Percentiles rank a stretch among this genome's conserved stretches.
phyloP scores from a whole-genome alignment of 345 rosid species.

The Syzygium aromaticum region DNA sequence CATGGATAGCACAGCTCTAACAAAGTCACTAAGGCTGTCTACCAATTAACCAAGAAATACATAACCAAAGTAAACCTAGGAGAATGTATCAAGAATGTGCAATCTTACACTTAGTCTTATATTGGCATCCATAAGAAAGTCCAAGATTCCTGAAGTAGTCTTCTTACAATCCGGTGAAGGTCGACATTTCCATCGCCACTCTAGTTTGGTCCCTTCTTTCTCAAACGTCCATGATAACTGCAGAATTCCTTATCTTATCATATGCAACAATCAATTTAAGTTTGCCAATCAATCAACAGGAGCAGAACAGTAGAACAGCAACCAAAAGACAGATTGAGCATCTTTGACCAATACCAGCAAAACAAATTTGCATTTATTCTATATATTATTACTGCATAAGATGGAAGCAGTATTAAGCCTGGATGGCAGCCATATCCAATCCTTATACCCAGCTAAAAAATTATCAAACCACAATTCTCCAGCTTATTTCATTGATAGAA shows the following conservation, averaged over 20 bases:
- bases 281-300: not conserved
- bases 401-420: not conserved
- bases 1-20: not conserved
- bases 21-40: not conserved
- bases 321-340: not conserved
- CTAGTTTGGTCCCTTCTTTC: slow-evolving; percentile 78
- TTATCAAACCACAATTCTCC: not conserved
- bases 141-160: slow-evolving; percentile 52
- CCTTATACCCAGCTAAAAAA: not conserved
- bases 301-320: not conserved
- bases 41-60: not conserved
- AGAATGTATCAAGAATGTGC: not conserved
- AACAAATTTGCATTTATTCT: not conserved
- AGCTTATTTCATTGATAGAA: not conserved
- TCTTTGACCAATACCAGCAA: not conserved
- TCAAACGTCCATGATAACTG: slow-evolving; percentile 93
- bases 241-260: not conserved
- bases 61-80: not conserved
- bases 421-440: not conserved
- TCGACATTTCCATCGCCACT: slow-evolving; percentile 86
- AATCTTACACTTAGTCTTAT: slow-evolving; percentile 64
- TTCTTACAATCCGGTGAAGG: slow-evolving; percentile 41
- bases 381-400: not conserved
- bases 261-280: not conserved
- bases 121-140: slow-evolving; percentile 82